Evolutionary conservation across 2,329 filamentous ascomycete genomes (phyloP).

Genomic region (Hymenoscyphus repandus): DNA sequence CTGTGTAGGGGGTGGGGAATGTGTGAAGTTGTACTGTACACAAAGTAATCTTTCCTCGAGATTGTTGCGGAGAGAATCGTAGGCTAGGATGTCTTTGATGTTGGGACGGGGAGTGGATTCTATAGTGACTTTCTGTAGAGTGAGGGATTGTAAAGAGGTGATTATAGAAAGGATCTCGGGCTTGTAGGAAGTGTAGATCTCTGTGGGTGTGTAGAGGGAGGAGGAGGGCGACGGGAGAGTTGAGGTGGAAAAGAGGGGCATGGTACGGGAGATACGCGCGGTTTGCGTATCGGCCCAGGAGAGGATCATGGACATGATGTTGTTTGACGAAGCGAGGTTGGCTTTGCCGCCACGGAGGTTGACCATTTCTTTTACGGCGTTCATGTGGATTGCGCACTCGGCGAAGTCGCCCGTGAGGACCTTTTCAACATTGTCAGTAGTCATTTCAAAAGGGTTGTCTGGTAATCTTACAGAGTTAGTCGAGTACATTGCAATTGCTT

Average conservation of each 20-base stretch:
- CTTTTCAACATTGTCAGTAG: not conserved
- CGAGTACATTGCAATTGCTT: not conserved
- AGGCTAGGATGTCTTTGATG: constrained; percentile 1
- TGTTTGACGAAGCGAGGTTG: not conserved
- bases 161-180: not conserved
- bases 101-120: not conserved
- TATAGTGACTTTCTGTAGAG: not conserved
- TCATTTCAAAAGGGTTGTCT: not conserved
- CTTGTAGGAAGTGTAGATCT: not conserved
- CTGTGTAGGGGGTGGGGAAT: not conserved
- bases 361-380: not conserved
- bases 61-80: not conserved
- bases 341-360: not conserved
- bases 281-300: not conserved
- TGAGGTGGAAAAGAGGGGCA: no score
- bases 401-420: not conserved
- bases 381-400: not conserved
- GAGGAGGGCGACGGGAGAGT: no score
- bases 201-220: not conserved
- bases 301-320: not conserved
- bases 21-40: not conserved
- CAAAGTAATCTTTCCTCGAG: not conserved
- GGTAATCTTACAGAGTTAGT: not conserved
- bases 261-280: not conserved
- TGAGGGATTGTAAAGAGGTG: not conserved